Evolutionary conservation across 2,329 filamentous ascomycete genomes (phyloP).

Genomic region (Verticillium longisporum): DNA sequence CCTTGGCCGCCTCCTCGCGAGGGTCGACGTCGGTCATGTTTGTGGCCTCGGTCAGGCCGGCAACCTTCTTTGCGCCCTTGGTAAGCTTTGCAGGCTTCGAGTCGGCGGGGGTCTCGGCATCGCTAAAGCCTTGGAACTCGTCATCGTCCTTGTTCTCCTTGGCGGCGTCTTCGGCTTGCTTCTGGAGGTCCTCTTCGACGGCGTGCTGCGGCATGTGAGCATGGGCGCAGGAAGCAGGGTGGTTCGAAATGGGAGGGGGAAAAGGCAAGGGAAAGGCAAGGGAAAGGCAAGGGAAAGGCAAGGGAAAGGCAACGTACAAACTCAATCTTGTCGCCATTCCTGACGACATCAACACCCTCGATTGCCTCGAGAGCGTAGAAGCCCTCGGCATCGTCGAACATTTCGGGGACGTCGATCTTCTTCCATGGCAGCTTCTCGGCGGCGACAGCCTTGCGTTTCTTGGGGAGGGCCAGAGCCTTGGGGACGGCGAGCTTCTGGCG

Average conservation of each 20-base stretch:
- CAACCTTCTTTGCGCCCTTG: constrained; percentile 15
- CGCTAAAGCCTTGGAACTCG: constrained; percentile 61
- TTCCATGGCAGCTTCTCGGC: constrained; percentile 49
- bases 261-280: neutral
- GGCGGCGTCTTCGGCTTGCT: neutral
- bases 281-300: neutral
- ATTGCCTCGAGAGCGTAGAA: constrained; percentile 91
- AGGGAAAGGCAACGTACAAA: constrained; percentile 37
- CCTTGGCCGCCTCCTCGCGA: constrained; percentile 14
- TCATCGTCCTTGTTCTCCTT: constrained; percentile 29
- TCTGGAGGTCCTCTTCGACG: neutral
- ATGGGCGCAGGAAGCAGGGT: neutral
- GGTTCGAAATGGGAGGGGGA: neutral
- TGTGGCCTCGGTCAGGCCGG: neutral
- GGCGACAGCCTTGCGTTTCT: constrained; percentile 34
- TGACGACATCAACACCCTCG: constrained; percentile 81
- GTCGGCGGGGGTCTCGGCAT: constrained; percentile 27
- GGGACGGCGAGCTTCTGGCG: constrained; percentile 8
- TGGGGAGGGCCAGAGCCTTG: constrained; percentile 10
- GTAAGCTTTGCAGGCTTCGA: constrained; percentile 18
- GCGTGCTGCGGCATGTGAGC: constrained; percentile 3
- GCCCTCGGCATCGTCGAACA: constrained; percentile 82
- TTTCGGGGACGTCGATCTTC: constrained; percentile 61
- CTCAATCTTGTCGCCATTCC: constrained; percentile 50
- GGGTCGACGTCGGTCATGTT: neutral